These are phyloP conservation scores for Aechmea fasciata DNA, from an alignment of 176 grass and related monocot species.

Conservation along the genomic window DNA sequence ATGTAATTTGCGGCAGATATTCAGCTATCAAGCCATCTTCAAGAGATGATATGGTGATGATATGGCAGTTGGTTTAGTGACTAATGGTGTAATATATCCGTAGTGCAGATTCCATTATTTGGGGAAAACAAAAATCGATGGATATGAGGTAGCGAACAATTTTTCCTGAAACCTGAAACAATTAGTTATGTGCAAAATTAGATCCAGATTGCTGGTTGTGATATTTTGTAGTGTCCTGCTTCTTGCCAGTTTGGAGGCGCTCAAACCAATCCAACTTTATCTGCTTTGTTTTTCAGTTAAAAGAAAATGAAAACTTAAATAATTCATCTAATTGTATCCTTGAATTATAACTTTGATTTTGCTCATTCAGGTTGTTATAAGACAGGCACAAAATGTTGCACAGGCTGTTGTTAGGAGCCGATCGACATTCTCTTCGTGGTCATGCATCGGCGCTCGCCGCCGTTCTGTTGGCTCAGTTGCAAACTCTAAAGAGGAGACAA, in stretches of 20 bases:
- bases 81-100: no score
- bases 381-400: constrained; percentile 82
- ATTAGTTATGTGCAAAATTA: not conserved
- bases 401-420: constrained; percentile 86
- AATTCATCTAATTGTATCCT: not conserved
- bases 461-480: constrained; percentile 45
- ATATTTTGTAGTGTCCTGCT: not conserved
- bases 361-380: constrained; percentile 62
- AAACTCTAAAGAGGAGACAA: constrained; percentile 42
- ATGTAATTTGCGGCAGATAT: no score
- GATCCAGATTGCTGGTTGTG: not conserved
- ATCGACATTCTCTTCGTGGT: constrained; percentile 76
- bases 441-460: constrained; percentile 87
- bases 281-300: no score
- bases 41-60: no score
- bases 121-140: no score
- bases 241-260: no score
- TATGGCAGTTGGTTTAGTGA: no score
- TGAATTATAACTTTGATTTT: not conserved
- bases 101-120: no score
- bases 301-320: no score
- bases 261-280: no score
- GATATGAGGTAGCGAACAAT: no score
- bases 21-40: no score
- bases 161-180: not conserved